Conservation (phyloP, 2,329 filamentous ascomycete species). For the Aspergillus pseudotamarii region DNA sequence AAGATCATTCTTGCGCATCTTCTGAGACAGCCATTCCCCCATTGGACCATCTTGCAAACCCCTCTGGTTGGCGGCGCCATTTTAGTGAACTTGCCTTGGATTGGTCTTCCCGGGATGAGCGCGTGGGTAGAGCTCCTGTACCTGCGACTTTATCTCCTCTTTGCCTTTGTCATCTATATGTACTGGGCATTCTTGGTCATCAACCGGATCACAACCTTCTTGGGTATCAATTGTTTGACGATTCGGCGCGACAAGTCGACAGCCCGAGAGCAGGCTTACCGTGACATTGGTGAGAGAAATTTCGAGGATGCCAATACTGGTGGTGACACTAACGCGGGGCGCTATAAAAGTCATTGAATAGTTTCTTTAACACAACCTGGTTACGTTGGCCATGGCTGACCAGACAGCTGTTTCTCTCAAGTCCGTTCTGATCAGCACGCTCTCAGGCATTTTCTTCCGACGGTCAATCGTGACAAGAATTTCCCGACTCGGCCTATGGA, state of each 20-base stretch:
- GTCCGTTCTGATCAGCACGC: neutral
- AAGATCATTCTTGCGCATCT: constrained; percentile 98
- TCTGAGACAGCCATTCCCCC: constrained; percentile 90
- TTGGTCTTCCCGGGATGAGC: constrained; percentile 71
- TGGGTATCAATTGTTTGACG: constrained; percentile 93
- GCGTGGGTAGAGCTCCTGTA: constrained; percentile 74
- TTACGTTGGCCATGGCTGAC: neutral
- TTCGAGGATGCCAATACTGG: constrained; percentile 12
- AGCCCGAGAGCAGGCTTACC: constrained; percentile 40
- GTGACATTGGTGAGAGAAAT: constrained; percentile 34
- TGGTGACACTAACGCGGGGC: constrained; percentile 20
- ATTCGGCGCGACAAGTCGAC: constrained; percentile 56
- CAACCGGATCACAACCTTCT: constrained; percentile 83
- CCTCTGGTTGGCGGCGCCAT: constrained; percentile 85
- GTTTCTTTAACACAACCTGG: neutral
- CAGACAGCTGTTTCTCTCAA: neutral
- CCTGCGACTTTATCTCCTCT: constrained; percentile 79
- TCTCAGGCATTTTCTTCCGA: neutral
- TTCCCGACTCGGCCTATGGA: neutral
- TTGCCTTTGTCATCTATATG: constrained; percentile 83
- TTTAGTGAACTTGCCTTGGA: constrained; percentile 76
- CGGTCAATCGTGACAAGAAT: neutral
- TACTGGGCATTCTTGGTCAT: constrained; percentile 92
- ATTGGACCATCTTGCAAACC: constrained; percentile 89
- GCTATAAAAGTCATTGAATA: constrained; percentile 24